Conservation (phyloP, 768 basidiomycete genomes). For the Epithele typhae region DNA sequence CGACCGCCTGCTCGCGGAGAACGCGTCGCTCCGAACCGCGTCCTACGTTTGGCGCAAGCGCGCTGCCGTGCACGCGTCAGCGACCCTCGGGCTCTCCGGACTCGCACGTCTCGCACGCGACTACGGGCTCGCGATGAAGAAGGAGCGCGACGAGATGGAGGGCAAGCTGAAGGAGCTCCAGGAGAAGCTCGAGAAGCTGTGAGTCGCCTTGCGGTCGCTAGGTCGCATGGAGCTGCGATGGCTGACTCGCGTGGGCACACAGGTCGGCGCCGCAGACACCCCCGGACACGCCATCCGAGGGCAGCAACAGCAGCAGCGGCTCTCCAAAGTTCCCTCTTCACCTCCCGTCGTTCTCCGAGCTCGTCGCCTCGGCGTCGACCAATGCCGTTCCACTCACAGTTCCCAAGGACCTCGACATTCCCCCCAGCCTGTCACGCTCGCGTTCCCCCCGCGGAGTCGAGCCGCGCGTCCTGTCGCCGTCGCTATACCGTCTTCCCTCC, state of each 20-base stretch:
- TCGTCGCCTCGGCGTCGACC: conserved; percentile 4
- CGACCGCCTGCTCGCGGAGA: conserved; percentile 23
- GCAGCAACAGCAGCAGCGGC: background rate
- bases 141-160: conserved; percentile 25
- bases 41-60: conserved; percentile 30
- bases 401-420: conserved; percentile 6
- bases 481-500: conserved; percentile 19
- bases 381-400: too few species aligned
- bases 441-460: background rate
- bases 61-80: conserved; percentile 28
- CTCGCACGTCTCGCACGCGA: conserved; percentile 28
- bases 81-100: conserved; percentile 28
- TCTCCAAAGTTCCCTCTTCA: conserved; percentile 1
- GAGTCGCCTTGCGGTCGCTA: background rate
- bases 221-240: too few species aligned
- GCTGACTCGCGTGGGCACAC: background rate
- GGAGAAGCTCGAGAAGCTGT: conserved; percentile 21
- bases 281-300: conserved; percentile 4
- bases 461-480: conserved; percentile 9
- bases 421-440: conserved; percentile 8
- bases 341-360: conserved; percentile 3
- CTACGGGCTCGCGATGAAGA: conserved; percentile 24
- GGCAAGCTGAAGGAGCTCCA: conserved; percentile 23
- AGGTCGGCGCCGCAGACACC: conserved; percentile 2
- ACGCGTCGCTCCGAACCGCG: conserved; percentile 22